phyloP scores from a whole-genome alignment of 164 flowering plant species.

The Sextonia rubra region DNA sequence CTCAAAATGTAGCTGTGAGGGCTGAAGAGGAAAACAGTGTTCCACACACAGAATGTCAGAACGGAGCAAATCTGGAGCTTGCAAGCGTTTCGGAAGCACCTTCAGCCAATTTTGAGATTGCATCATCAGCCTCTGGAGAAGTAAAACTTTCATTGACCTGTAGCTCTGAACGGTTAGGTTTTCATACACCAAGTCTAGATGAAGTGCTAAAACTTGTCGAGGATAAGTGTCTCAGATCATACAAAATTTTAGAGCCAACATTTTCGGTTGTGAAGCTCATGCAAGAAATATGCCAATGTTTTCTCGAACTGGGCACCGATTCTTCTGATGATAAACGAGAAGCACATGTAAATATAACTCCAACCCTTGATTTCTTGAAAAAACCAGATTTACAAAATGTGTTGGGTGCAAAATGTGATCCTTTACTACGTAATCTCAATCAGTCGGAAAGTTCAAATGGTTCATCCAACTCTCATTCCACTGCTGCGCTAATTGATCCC shows the following conservation, averaged over 20 bases:
- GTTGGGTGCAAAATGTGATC: conserved; percentile 9
- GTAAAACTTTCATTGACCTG: conserved; percentile 42
- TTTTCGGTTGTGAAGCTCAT: conserved; percentile 36
- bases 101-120: conserved; percentile 30
- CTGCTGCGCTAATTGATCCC: neutral
- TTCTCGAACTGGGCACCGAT: conserved; percentile 25
- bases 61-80: conserved; percentile 15
- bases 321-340: conserved; percentile 11
- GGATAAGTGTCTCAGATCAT: conserved; percentile 30
- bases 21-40: conserved; percentile 10
- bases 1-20: conserved; percentile 10
- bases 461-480: conserved; percentile 1
- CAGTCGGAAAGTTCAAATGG: conserved; percentile 9
- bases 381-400: conserved; percentile 11
- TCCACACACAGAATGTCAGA: conserved; percentile 1
- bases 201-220: conserved; percentile 37
- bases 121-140: conserved; percentile 42
- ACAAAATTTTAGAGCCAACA: conserved; percentile 22
- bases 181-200: conserved; percentile 31
- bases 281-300: conserved; percentile 41
- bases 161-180: conserved; percentile 19
- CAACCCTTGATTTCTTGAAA: conserved; percentile 14
- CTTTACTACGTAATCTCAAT: conserved; percentile 8
- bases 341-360: conserved; percentile 5
- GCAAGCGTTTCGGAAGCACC: conserved; percentile 16